Base-by-base conservation (phyloP, 202 grass and related monocot species). In the Carex arenaria region DNA sequence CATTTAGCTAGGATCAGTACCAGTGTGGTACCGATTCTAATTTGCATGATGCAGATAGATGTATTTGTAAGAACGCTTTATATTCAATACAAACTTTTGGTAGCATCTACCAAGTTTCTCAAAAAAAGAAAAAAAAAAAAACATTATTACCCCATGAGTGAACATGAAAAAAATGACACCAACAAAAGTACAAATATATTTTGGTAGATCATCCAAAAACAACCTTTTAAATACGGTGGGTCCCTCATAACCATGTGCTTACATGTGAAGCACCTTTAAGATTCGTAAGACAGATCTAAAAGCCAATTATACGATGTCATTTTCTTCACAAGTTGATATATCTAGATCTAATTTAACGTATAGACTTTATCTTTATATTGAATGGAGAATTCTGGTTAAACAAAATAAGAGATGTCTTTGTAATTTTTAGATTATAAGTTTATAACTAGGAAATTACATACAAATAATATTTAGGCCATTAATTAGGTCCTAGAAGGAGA, bases 231-330 rank as follows among this genome's bases (percentile, higher is more conserved):
- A 74, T 54, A 74, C 22, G 8, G 11, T 54, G 22, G 47, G 70
- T 53, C 70, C 47, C 12, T 13, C 2, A 17, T 1, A 54, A 73
- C 64, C 71, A 74, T 74, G 71, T 74, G 71, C 71, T 7, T 74
- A 54, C 71, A 74, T 74, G 71, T 74, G 71, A 74, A 23, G 45
- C 22, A 74, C 22, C 71, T 74, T 74, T 54, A 30, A 28, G 11
- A 31, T 74, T 74, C 22, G 47, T 74, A 74, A 74, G 71, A 26
- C 71, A 54, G 47, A 74, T 54, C 47, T 64, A 80, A 62, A 80
- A 12, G 77, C 11, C 31, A 80, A 43, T 38, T 5, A 53, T 30
- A 30, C 7, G 28, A 47, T 47, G 40, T 47, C 67, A 23, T 80
- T 74, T 73, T 74, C 71, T 74, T 74, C 71, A 30, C 53, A 54